Conservation (phyloP, 1,139 yeast genomes). For the Entelexis sorbosivorans region DNA sequence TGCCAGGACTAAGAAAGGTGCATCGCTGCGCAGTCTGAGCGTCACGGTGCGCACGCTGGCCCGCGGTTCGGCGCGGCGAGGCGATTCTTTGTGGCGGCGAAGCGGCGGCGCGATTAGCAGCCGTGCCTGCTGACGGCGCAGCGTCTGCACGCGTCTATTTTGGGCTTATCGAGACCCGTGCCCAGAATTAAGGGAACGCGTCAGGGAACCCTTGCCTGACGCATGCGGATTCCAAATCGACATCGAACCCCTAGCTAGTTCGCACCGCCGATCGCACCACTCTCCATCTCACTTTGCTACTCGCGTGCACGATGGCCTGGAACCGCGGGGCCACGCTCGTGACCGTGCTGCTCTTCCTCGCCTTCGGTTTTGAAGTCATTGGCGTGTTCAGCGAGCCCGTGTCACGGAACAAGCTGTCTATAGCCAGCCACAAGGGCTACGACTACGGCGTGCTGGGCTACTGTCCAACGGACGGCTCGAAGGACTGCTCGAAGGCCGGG, state of each 20-base stretch:
- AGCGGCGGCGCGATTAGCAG: background rate
- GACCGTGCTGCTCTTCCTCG: slow-evolving; percentile 35
- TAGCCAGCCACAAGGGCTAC: slow-evolving; percentile 42
- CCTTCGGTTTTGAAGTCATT: slow-evolving; percentile 45
- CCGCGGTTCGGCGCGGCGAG: background rate
- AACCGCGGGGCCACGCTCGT: slow-evolving; percentile 32
- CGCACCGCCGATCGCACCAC: background rate
- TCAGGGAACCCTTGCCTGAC: background rate
- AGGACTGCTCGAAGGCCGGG: slow-evolving; percentile 40
- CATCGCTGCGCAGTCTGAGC: no score
- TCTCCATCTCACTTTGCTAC: background rate
- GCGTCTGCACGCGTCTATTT: background rate
- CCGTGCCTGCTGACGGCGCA: background rate
- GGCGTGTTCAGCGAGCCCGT: slow-evolving; percentile 56
- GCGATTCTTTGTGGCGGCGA: background rate
- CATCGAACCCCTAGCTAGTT: background rate
- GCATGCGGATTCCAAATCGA: slow-evolving; percentile 1
- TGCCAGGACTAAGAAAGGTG: no score
- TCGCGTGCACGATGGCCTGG: slow-evolving; percentile 10
- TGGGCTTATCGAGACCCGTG: background rate
- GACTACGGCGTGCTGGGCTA: slow-evolving; percentile 82
- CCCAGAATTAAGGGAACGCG: background rate
- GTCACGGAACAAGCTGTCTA: slow-evolving; percentile 37
- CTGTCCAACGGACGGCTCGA: slow-evolving; percentile 38
- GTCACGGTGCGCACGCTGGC: background rate